These are phyloP conservation scores for Protomyces macrosporus DNA, from an alignment of 1,139 yeast genomes.

Conservation along the genomic window DNA sequence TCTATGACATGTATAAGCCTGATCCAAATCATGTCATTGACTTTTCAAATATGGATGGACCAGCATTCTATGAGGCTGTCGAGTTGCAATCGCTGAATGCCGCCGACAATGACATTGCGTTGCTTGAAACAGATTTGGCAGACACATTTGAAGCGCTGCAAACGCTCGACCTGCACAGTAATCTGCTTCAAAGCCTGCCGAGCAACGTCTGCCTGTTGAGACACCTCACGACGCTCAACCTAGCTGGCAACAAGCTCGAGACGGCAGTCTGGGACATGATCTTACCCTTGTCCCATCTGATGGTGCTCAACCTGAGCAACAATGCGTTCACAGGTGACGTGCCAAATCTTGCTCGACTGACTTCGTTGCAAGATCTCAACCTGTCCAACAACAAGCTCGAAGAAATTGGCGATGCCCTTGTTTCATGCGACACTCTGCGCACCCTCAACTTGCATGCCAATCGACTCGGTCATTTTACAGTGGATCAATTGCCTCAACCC, in stretches of 20 bases:
- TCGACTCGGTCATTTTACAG: not conserved
- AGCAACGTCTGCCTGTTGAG: not conserved
- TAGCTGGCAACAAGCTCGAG: constrained; percentile 7
- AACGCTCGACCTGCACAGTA: constrained; percentile 17
- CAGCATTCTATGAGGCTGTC: constrained; percentile 15
- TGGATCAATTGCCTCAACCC: constrained; percentile 3
- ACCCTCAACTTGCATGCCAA: constrained; percentile 9
- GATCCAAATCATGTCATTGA: constrained; percentile 23
- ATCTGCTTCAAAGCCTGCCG: constrained; percentile 1
- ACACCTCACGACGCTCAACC: not conserved
- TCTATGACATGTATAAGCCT: constrained; percentile 20
- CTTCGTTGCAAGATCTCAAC: not conserved
- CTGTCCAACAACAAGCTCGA: constrained; percentile 3
- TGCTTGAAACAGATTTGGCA: not conserved
- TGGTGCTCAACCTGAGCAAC: constrained; percentile 11
- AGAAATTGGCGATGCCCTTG: not conserved
- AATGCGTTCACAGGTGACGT: constrained; percentile 6
- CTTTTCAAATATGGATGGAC: constrained; percentile 1
- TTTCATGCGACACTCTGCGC: not conserved
- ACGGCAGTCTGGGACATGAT: not conserved
- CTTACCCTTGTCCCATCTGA: not conserved
- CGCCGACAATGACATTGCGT: constrained; percentile 14
- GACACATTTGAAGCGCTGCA: constrained; percentile 4
- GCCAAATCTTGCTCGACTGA: not conserved
- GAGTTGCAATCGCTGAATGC: constrained; percentile 11